Evolutionary conservation across 2,329 filamentous ascomycete genomes (phyloP), one percentile per base, ranked within the genome.

Genomic region (Talaromyces sp.): DNA sequence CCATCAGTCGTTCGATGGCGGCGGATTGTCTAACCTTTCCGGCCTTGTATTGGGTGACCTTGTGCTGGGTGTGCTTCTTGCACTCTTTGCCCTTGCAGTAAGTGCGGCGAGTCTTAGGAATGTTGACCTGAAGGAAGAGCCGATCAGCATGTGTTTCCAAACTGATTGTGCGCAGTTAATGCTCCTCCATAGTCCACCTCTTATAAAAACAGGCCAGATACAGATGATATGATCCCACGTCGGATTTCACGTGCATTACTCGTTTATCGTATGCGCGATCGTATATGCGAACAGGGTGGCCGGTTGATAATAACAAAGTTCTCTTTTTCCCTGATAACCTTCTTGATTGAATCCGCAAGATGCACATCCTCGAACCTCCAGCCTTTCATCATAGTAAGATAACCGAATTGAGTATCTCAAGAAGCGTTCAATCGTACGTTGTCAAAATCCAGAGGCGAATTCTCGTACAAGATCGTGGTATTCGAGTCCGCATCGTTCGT

Each of bases 11-110:
- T n/a, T 48, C 28, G 28, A 35, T 35, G 2, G 10, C 25, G 45
- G 45, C 45, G n/a, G 31, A 11, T 55, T 56, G 64, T 63, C 77
- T 70, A 79, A 88, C 86, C 87, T 96, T 96, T 80, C 90, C 90
- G 76, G 90, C 89, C 84, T 95, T 96, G 88, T 96, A 96, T 83
- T 96, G 91, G 71, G 90, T 94, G 76, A 94, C 89, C 83, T 91
- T 91, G 85, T 92, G 89, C 79, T 90, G 87, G 75, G 88, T 91
- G 85, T 92, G 89, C 83, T 91, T 91, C 87, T 84, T 83, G 89
- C 91, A 96, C 75, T 91, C 86, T 84, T 89, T 92, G 84, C 89
- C 89, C 85, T 95, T 95, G 90, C 90, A 96, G 84, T 91, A 96
- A 80, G 92, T 96, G 83, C 91, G 89, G 78, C 91, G 87, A 79